Base-by-base conservation (phyloP, 2,329 filamentous ascomycete species). In the Bertia moriformis region DNA sequence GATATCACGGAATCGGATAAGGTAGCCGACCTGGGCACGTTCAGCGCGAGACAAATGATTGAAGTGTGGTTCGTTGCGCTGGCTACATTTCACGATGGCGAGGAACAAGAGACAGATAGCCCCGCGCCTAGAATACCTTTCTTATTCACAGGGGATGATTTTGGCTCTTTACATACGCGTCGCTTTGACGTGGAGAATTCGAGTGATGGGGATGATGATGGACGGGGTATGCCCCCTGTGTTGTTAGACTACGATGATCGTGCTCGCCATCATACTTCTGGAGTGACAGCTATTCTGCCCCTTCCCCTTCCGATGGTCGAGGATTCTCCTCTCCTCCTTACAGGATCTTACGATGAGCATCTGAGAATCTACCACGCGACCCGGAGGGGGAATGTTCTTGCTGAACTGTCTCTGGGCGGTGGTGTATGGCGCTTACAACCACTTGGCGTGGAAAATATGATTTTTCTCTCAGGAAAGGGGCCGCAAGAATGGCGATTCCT, bases 101-200 rank as follows among this genome's bases (percentile, higher is more conserved):
- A 35, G 10, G 10, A 35, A 35, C n/a, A n/a, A n/a, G n/a, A n/a
- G n/a, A n/a, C n/a, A n/a, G n/a, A n/a, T n/a, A n/a, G n/a, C n/a
- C n/a, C n/a, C n/a, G n/a, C n/a, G n/a, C 10, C 10, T 15, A 35
- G 15, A 7, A 35, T 35, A 7, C 32, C 32, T 7, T 35, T 14
- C 32, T 7, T 35, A 7, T 35, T 35, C 15, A 35, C 32, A 35
- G 32, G 32, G 15, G 32, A 35, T 35, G 32, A 35, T 15, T 35
- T 35, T 15, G 32, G 32, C 15, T 35, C 32, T 13, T 18, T 35
- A 15, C 32, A 35, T 35, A 35, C 32, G 7, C 32, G 32, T 7
- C 32, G 15, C 10, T 35, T 35, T 15, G 15, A 13, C 15, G 24
- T 29, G 10, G 24, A 29, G 15, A 18, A 7, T 7, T n/a, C n/a